These are phyloP conservation scores for Yamadazyma scolyti DNA, from an alignment of 805 yeast species.

Conservation along the genomic window DNA sequence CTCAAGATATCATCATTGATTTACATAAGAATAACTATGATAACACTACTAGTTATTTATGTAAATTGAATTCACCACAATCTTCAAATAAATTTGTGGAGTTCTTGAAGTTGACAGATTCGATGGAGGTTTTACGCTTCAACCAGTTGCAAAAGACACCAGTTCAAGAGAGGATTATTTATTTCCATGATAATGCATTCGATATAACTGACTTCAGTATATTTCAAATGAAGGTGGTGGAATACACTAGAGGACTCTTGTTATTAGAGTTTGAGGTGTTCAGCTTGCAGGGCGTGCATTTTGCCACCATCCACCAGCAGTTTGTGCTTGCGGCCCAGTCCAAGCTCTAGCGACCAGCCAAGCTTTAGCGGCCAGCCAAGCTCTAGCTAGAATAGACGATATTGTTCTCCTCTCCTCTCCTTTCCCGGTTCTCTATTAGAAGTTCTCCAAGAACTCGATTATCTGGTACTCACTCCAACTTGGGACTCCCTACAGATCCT, in stretches of 20 bases:
- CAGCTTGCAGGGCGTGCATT: slow-evolving; percentile 44
- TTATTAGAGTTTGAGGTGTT: slow-evolving; percentile 58
- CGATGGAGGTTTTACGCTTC: slow-evolving; percentile 1
- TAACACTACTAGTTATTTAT: slow-evolving; percentile 4
- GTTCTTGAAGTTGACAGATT: slow-evolving; percentile 7
- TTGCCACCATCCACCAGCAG: slow-evolving; percentile 65
- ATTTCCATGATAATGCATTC: slow-evolving; percentile 57
- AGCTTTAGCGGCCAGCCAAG: no score
- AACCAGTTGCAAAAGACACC: not conserved
- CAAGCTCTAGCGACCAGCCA: no score
- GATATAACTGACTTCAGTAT: slow-evolving; percentile 49
- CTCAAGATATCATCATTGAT: slow-evolving; percentile 1
- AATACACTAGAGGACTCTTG: slow-evolving; percentile 51
- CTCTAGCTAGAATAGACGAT: no score
- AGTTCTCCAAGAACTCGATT: no score
- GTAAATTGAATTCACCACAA: slow-evolving; percentile 2
- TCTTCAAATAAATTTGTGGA: slow-evolving; percentile 9
- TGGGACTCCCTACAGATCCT: no score
- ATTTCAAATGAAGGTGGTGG: slow-evolving; percentile 44
- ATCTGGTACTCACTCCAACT: no score
- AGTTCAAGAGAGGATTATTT: slow-evolving; percentile 34
- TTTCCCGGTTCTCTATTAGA: not conserved
- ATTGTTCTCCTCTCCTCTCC: not conserved
- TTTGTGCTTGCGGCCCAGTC: no score
- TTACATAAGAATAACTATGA: slow-evolving; percentile 5